Evolutionary conservation across 441 rosid species (phyloP).

Genomic region (Jatropha multifida): DNA sequence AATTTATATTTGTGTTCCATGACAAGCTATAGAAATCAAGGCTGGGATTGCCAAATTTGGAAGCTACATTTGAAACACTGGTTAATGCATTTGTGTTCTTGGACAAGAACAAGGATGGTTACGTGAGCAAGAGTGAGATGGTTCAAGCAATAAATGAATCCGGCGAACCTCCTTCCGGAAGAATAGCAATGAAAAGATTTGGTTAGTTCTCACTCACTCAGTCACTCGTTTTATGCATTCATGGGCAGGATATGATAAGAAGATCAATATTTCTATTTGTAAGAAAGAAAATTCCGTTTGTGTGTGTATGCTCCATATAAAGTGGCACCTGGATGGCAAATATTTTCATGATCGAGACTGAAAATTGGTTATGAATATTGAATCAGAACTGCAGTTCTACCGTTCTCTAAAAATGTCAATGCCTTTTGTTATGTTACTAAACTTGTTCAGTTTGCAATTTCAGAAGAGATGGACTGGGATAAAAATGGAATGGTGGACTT

Average conservation of each 20-base stretch:
- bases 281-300: neutral
- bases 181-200: slow-evolving; percentile 90
- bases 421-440: neutral
- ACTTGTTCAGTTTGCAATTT: slow-evolving; percentile 10
- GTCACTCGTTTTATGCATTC: neutral
- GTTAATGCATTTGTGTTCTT: slow-evolving; percentile 86
- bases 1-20: slow-evolving; percentile 33
- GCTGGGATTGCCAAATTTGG: slow-evolving; percentile 74
- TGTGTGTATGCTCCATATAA: neutral
- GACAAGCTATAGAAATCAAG: slow-evolving; percentile 53
- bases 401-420: neutral
- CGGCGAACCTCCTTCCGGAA: slow-evolving; percentile 84
- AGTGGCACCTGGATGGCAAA: neutral
- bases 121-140: slow-evolving; percentile 89
- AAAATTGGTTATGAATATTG: neutral
- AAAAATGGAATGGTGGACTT: slow-evolving; percentile 81
- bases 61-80: slow-evolving; percentile 75
- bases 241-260: neutral
- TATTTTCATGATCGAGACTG: neutral
- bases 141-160: slow-evolving; percentile 78
- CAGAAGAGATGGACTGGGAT: slow-evolving; percentile 99
- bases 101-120: slow-evolving; percentile 89
- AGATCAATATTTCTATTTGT: neutral
- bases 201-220: slow-evolving; percentile 45
- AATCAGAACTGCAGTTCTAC: neutral